A percentile compares a stretch with the other conserved stretches of the same genome.
Evolutionary conservation across 345 rosid species (phyloP).

Genomic region (Hypericum androsaemum): DNA sequence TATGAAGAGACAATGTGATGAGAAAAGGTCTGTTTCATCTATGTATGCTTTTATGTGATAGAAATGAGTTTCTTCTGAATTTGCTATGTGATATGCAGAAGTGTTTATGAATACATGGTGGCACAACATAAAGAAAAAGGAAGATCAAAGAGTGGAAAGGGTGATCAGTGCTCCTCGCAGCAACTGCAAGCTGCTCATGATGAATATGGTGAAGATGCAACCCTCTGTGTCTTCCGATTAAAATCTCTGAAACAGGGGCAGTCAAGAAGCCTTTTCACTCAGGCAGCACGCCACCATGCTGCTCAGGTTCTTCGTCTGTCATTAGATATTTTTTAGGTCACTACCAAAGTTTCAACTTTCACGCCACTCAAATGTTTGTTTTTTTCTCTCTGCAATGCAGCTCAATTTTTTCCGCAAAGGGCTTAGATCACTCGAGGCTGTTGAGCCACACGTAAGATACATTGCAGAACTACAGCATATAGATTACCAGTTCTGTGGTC

Average conservation of each 20-base stretch:
- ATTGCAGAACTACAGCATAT: constrained; percentile 72
- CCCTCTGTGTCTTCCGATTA: constrained; percentile 69
- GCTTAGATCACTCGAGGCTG: constrained; percentile 63
- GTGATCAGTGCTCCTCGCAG: constrained; percentile 40
- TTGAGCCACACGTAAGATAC: constrained; percentile 54
- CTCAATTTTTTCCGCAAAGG: constrained; percentile 75
- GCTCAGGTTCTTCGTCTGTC: constrained; percentile 60
- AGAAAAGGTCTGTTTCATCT: constrained; percentile 53
- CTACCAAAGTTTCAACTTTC: no score
- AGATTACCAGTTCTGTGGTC: constrained; percentile 64
- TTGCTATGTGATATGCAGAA: constrained; percentile 38
- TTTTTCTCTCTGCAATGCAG: constrained; percentile 32
- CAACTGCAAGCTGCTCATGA: constrained; percentile 64
- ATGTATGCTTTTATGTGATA: constrained; percentile 10
- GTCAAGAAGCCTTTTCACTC: constrained; percentile 86
- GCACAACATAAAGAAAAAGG: constrained; percentile 77
- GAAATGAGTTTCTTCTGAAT: constrained; percentile 17
- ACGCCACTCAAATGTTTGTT: constrained; percentile 4
- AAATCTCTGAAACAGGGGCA: constrained; percentile 95
- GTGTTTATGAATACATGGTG: constrained; percentile 60
- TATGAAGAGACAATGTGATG: constrained; percentile 96
- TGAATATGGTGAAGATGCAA: constrained; percentile 78
- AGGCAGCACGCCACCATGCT: constrained; percentile 90
- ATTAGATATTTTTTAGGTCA: background rate
- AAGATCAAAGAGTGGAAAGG: constrained; percentile 63